Base-by-base conservation (phyloP, 768 basidiomycete genomes). In the Antrodiella citrinella region DNA sequence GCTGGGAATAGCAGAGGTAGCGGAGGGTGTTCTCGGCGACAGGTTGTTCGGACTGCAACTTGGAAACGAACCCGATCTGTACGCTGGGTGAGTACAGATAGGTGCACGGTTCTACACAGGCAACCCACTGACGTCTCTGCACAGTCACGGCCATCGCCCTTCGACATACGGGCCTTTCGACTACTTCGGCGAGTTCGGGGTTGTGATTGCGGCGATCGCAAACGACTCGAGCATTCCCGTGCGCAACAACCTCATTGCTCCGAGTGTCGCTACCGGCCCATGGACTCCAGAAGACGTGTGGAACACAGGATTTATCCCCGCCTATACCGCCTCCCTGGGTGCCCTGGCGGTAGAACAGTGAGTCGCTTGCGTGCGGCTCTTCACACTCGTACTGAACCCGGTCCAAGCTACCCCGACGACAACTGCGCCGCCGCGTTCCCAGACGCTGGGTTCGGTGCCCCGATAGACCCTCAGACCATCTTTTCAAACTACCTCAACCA, bases 21-120 rank as follows among this genome's bases (percentile, higher is more conserved):
- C 71, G 2, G 69, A 77, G 51, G 44, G 60, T 24, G 69, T 75
- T 26, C 61, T 79, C 4, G 73, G 75, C 11, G 59, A 63, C 23
- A 64, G 68, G 49, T 61, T 79, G 21, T 53, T 72, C n/a, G 77
- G 74, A 4, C 55, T 76, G 26, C 75, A 75, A 52, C 60, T 75
- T 10, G 76, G 73, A 4, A 89, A 91, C 63, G 86, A 89, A 53
- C 72, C 72, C 12, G 73, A 76, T 61, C 62, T 73, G 51, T 75
- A 67, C 49, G 64, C 77, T 69, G 9, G 77, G 40, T 81, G 78
- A 51, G 72, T 41, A 56, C 0, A 18, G 1, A 10, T 20, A 13
- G 45, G 3, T 21, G 20, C 25, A 9, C 26, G 11, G 5, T 18
- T 12, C 22, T 21, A 9, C 15, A 1, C 23, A 1, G 9, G 12